Conservation (phyloP, 129 eudicot genomes). For the Erigeron canadensis region DNA sequence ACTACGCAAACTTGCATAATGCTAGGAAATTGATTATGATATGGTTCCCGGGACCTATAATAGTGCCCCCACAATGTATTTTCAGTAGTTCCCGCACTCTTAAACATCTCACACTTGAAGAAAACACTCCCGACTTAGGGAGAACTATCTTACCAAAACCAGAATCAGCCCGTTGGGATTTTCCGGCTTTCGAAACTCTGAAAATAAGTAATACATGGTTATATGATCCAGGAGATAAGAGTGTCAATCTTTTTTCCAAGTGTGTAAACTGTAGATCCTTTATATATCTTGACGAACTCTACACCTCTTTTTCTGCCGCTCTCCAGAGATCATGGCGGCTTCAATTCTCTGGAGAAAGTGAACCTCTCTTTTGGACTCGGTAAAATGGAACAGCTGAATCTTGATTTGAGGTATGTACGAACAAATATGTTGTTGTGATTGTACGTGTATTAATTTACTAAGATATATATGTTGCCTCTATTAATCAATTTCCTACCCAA, state of each 20-base stretch:
- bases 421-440: neutral
- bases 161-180: slow-evolving; percentile 16
- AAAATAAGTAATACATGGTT: neutral
- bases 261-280: neutral
- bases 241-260: slow-evolving; percentile 13
- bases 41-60: too few species aligned
- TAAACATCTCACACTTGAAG: slow-evolving; percentile 2
- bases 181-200: slow-evolving; percentile 12
- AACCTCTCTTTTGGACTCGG: neutral
- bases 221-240: neutral
- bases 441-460: too few species aligned
- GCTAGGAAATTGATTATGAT: neutral
- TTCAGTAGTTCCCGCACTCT: neutral
- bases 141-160: neutral
- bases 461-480: too few species aligned
- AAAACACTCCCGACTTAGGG: neutral
- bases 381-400: neutral
- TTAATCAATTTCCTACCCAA: too few species aligned
- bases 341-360: neutral
- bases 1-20: neutral
- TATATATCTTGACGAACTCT: too few species aligned
- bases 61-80: too few species aligned
- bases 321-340: neutral
- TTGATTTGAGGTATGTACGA: neutral
- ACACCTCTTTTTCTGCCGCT: neutral